These are phyloP conservation scores for Pinus albicaulis DNA, from an alignment of 75 land plant species.

Conservation along the genomic window DNA sequence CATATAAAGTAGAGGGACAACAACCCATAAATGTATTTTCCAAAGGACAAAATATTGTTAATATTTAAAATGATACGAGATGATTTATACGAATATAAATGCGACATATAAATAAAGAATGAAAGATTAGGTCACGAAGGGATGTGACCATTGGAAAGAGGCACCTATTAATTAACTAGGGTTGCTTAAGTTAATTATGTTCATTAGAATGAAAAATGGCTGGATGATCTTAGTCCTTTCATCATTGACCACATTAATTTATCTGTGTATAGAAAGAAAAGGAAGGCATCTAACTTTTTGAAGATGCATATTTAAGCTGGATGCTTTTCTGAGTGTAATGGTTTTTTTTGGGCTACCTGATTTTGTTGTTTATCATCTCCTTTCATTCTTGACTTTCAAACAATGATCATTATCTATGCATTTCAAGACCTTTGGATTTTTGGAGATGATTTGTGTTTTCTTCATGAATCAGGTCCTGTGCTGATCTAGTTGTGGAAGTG, in stretches of 20 bases:
- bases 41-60: too few relatives aligned
- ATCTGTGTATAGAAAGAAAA: background rate
- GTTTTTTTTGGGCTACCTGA: background rate
- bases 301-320: background rate
- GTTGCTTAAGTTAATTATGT: background rate
- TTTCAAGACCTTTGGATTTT: background rate
- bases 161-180: background rate
- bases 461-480: conserved; percentile 1
- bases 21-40: too few relatives aligned
- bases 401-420: background rate
- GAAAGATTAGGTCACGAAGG: too few relatives aligned
- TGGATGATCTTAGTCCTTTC: background rate
- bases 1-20: too few relatives aligned
- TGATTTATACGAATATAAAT: too few relatives aligned
- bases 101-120: too few relatives aligned
- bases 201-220: background rate
- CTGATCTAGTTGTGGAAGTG: conserved; percentile 1
- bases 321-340: background rate
- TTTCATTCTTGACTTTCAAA: background rate
- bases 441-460: background rate
- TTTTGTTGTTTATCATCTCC: background rate
- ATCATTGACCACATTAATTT: background rate
- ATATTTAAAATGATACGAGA: too few relatives aligned
- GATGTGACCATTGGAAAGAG: too few relatives aligned
- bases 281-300: background rate